Percentiles rank a stretch among this genome's conserved stretches.
Conservation (phyloP, 768 basidiomycete species). For the Leccinellum albellum region DNA sequence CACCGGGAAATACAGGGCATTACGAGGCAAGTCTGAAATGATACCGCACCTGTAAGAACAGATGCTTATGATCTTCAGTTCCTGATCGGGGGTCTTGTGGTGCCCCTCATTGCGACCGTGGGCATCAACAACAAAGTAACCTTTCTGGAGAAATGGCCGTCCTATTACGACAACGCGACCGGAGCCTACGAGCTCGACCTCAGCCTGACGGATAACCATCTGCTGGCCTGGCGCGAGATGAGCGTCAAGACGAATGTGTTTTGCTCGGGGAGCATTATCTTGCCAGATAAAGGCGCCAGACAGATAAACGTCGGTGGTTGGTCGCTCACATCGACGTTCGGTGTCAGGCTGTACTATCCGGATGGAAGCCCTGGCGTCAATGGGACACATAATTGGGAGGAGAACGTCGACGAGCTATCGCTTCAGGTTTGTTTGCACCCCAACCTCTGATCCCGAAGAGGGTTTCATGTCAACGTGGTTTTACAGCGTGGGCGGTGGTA, state of each 20-base stretch:
- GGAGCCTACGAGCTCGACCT: constrained; percentile 78
- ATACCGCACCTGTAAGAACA: background rate
- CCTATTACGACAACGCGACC: constrained; percentile 59
- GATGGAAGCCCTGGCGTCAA: constrained; percentile 65
- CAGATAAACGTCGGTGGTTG: constrained; percentile 38
- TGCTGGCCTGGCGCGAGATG: constrained; percentile 68
- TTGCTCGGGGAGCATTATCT: constrained; percentile 68
- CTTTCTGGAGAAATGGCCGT: constrained; percentile 71
- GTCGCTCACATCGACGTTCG: constrained; percentile 69
- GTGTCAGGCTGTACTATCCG: constrained; percentile 70
- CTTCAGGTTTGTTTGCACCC: constrained; percentile 49
- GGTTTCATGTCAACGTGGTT: background rate
- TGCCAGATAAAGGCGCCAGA: constrained; percentile 65
- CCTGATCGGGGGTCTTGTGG: constrained; percentile 56
- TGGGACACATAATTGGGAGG: constrained; percentile 78
- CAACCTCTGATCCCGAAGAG: too few species aligned
- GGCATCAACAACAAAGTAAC: constrained; percentile 80
- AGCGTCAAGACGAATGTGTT: constrained; percentile 76
- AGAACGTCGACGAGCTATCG: constrained; percentile 51
- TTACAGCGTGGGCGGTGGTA: constrained; percentile 68
- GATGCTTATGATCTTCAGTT: constrained; percentile 29
- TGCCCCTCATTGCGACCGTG: constrained; percentile 70
- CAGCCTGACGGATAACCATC: constrained; percentile 43
- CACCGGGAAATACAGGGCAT: constrained; percentile 57
- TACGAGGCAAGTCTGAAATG: constrained; percentile 55